Conservation (phyloP, 2,329 filamentous ascomycete species). For the Verticillium klebahnii region DNA sequence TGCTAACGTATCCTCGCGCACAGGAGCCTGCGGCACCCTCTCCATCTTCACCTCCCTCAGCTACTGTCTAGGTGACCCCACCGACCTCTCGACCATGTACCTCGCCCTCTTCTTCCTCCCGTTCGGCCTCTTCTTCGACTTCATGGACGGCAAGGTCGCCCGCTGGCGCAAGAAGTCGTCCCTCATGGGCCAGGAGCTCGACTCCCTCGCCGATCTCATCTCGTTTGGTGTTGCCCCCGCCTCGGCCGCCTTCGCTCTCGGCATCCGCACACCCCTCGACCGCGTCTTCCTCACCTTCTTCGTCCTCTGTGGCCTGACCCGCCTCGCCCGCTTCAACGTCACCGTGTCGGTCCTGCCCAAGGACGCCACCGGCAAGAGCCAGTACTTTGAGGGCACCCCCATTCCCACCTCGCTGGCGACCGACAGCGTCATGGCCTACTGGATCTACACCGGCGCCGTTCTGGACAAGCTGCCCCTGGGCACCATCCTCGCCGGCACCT, state of each 20-base stretch:
- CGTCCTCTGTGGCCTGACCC: constrained; percentile 88
- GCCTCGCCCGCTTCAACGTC: constrained; percentile 95
- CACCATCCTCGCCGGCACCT: constrained; percentile 58
- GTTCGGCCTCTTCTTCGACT: constrained; percentile 94
- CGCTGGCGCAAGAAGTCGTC: constrained; percentile 96
- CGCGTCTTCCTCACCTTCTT: constrained; percentile 80
- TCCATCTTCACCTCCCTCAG: constrained; percentile 93
- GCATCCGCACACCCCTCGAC: constrained; percentile 78
- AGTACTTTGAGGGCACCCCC: constrained; percentile 95
- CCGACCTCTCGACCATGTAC: constrained; percentile 68
- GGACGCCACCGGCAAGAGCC: constrained; percentile 83
- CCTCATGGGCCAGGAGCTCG: constrained; percentile 95
- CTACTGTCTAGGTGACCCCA: constrained; percentile 75
- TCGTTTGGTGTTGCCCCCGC: constrained; percentile 93
- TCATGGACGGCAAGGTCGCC: constrained; percentile 95
- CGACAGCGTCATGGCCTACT: constrained; percentile 83
- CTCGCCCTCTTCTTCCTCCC: constrained; percentile 82
- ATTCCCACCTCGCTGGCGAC: constrained; percentile 86
- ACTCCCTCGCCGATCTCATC: constrained; percentile 92
- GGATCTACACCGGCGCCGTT: constrained; percentile 77
- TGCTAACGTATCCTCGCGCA: background rate
- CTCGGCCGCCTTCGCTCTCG: constrained; percentile 80
- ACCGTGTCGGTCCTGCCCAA: constrained; percentile 87
- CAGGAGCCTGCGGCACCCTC: constrained; percentile 70
- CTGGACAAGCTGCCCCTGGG: constrained; percentile 76